phyloP scores from a whole-genome alignment of 345 rosid species.

The Carallia pectinifolia region DNA sequence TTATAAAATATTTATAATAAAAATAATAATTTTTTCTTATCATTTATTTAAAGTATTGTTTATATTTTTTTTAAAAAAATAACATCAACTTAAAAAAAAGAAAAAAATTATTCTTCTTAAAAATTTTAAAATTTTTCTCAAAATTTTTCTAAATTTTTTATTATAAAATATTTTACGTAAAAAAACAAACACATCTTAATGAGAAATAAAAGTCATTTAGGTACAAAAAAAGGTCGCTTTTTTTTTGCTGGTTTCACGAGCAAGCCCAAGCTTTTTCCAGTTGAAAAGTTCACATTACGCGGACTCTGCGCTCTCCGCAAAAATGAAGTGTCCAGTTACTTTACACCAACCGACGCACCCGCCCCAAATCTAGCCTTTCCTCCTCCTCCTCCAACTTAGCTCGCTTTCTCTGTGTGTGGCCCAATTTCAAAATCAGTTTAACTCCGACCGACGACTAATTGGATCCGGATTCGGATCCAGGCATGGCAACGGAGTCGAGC shows the following conservation, averaged over 20 bases:
- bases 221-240: background rate
- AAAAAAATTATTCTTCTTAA: too few relatives aligned
- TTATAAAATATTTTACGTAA: too few relatives aligned
- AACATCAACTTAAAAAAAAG: too few relatives aligned
- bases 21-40: too few relatives aligned
- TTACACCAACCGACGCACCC: conserved; percentile 34
- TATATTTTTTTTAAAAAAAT: too few relatives aligned
- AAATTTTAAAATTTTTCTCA: too few relatives aligned
- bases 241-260: conserved; percentile 30
- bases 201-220: background rate
- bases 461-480: conserved; percentile 21
- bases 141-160: too few relatives aligned
- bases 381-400: background rate
- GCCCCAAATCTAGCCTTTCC: conserved; percentile 3
- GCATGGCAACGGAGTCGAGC: conserved; percentile 55
- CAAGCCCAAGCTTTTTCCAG: conserved; percentile 14
- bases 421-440: background rate
- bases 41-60: too few relatives aligned
- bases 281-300: conserved; percentile 25
- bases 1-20: too few relatives aligned
- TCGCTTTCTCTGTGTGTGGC: background rate
- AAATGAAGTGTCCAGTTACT: conserved; percentile 15
- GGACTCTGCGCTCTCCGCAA: background rate
- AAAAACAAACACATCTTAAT: too few relatives aligned
- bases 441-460: background rate